Percentiles rank a stretch among this genome's conserved stretches.
These are phyloP conservation scores for Collariella sp. DNA, from an alignment of 495 filamentous ascomycete genomes.

Conservation along the genomic window DNA sequence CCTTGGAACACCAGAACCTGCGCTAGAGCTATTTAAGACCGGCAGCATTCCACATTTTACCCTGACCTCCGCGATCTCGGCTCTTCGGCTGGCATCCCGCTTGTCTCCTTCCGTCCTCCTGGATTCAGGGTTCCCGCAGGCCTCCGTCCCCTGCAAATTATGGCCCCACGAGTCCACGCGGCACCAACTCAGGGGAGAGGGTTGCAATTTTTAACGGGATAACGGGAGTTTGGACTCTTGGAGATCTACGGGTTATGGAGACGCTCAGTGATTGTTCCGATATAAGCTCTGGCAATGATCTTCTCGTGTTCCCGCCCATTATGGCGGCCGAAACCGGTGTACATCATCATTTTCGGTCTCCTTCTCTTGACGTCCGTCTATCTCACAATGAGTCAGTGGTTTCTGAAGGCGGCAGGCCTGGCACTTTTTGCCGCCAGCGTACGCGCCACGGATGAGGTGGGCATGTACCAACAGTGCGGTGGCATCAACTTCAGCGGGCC, in stretches of 20 bases:
- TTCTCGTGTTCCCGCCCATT: not conserved
- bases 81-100: conserved; percentile 26
- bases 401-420: not conserved
- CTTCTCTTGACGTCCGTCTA: not conserved
- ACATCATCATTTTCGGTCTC: not conserved
- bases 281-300: not conserved
- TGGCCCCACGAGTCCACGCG: too few species aligned
- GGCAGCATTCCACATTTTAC: not conserved
- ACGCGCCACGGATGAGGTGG: not conserved
- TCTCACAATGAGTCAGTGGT: conserved; percentile 3
- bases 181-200: not conserved
- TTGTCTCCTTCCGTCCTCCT: conserved; percentile 27
- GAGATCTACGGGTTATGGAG: too few species aligned
- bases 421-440: conserved; percentile 10
- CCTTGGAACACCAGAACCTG: not conserved
- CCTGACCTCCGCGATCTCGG: conserved; percentile 7
- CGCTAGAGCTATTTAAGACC: not conserved
- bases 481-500: conserved; percentile 14
- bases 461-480: conserved; percentile 15
- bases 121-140: conserved; percentile 14
- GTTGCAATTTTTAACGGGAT: conserved; percentile 7
- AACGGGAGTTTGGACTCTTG: too few species aligned
- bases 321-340: not conserved
- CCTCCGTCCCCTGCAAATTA: conserved; percentile 22
- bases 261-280: not conserved